Conservation (phyloP, 164 flowering plant genomes). For the Vitis riparia region DNA sequence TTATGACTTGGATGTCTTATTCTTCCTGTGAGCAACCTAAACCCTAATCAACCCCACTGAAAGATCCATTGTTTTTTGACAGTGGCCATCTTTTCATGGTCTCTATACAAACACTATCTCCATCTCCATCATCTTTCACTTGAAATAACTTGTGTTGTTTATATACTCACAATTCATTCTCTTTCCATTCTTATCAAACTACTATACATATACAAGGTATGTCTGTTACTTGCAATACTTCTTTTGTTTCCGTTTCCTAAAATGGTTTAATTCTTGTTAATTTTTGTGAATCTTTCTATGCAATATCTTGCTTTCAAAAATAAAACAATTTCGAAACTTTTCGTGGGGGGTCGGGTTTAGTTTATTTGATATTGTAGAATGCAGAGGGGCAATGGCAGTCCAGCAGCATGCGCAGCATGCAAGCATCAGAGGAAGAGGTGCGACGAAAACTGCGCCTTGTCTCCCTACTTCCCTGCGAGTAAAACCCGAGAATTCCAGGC, state of each 20-base stretch:
- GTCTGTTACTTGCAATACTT: not conserved
- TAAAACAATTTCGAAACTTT: not conserved
- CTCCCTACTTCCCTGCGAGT: slow-evolving; percentile 62
- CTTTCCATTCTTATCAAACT: slow-evolving; percentile 13
- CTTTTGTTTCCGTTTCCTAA: not conserved
- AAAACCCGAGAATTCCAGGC: slow-evolving; percentile 54
- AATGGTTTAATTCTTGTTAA: not conserved
- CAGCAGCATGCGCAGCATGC: slow-evolving; percentile 82
- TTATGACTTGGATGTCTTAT: not conserved
- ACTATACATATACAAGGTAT: not conserved
- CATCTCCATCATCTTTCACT: not conserved
- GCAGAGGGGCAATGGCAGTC: slow-evolving; percentile 24
- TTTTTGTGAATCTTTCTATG: not conserved
- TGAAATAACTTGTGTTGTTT: not conserved
- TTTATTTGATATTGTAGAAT: slow-evolving; percentile 16
- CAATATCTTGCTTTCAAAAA: not conserved
- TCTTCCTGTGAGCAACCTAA: slow-evolving; percentile 44
- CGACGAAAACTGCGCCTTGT: slow-evolving; percentile 48
- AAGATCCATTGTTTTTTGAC: not conserved
- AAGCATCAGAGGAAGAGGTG: slow-evolving; percentile 90
- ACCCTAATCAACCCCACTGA: slow-evolving; percentile 17
- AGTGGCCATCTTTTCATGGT: slow-evolving; percentile 34
- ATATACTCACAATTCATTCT: not conserved
- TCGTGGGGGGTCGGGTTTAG: too few species aligned
- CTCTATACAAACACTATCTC: not conserved